Conservation (phyloP, 1,284 basidiomycete species). For the Cutaneotrichosporon spelunceum region DNA sequence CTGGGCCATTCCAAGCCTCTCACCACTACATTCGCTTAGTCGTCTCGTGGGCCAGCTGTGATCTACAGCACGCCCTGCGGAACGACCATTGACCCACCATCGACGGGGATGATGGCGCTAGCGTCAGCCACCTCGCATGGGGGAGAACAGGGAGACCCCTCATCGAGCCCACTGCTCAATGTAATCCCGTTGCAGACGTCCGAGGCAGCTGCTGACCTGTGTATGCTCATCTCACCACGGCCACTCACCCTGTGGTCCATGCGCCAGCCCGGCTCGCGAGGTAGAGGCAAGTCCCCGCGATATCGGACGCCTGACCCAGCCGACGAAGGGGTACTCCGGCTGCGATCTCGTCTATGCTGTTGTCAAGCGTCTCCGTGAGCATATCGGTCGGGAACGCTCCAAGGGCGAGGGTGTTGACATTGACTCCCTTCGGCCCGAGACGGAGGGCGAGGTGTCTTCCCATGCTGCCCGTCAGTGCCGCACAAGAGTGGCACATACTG, state of each 20-base stretch:
- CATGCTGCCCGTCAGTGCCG: constrained; percentile 7
- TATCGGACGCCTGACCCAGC: constrained; percentile 60
- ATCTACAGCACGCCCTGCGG: constrained; percentile 2
- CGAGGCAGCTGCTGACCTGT: not conserved
- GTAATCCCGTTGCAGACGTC: too few species aligned
- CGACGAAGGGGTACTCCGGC: constrained; percentile 55
- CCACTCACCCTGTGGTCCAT: constrained; percentile 10
- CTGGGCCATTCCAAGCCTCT: not conserved
- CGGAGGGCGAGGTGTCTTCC: constrained; percentile 56
- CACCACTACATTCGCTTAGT: not conserved
- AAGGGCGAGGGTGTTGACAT: constrained; percentile 63
- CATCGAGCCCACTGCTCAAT: too few species aligned
- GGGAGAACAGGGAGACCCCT: not conserved
- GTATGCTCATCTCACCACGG: not conserved
- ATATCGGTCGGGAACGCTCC: constrained; percentile 52
- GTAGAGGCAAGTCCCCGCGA: constrained; percentile 52
- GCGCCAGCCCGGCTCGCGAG: not conserved
- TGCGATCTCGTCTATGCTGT: constrained; percentile 54
- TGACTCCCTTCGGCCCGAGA: constrained; percentile 61
- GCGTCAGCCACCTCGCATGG: not conserved
- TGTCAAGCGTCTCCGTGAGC: constrained; percentile 58
- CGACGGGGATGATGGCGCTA: constrained; percentile 4
- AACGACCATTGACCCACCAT: constrained; percentile 6
- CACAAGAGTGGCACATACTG: constrained; percentile 30
- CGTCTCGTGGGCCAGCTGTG: too few species aligned